A percentile compares a stretch with the other conserved stretches of the same genome.
These are phyloP conservation scores for Mycena sp. DNA, from an alignment of 1,284 basidiomycete genomes.

Conservation along the genomic window DNA sequence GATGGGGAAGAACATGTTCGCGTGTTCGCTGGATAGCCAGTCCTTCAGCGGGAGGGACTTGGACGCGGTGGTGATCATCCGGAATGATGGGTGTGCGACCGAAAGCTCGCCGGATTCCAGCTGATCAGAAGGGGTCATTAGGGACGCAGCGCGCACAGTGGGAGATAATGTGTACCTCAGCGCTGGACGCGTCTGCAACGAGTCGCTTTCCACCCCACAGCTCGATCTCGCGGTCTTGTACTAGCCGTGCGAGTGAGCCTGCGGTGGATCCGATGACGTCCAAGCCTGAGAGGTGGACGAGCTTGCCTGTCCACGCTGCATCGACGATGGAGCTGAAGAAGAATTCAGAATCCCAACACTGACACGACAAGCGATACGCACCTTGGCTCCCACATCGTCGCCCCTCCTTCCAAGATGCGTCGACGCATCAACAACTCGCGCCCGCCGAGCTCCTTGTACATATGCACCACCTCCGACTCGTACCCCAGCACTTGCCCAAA, in stretches of 20 bases:
- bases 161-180: slow-evolving; percentile 52
- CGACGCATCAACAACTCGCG: slow-evolving; percentile 70
- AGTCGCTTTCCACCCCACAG: slow-evolving; percentile 70
- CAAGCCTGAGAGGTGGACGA: slow-evolving; percentile 68
- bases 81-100: slow-evolving; percentile 64
- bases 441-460: slow-evolving; percentile 77
- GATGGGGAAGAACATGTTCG: slow-evolving; percentile 74
- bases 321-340: slow-evolving; percentile 59
- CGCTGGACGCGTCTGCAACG: slow-evolving; percentile 54
- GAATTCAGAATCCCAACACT: neutral
- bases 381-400: slow-evolving; percentile 73
- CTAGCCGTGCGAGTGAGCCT: slow-evolving; percentile 64
- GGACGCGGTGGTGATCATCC: slow-evolving; percentile 68
- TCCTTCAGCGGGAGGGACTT: slow-evolving; percentile 69
- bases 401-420: slow-evolving; percentile 61
- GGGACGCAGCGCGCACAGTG: neutral
- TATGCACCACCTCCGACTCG: slow-evolving; percentile 61
- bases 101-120: slow-evolving; percentile 51
- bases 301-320: slow-evolving; percentile 62
- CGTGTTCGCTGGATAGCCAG: slow-evolving; percentile 71
- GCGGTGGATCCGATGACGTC: slow-evolving; percentile 72
- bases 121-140: slow-evolving; percentile 37
- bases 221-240: slow-evolving; percentile 69
- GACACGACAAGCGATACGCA: slow-evolving; percentile 36
- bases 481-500: slow-evolving; percentile 68